phyloP scores from a whole-genome alignment of 768 basidiomycete species.

The Lactarius sanguifluus region DNA sequence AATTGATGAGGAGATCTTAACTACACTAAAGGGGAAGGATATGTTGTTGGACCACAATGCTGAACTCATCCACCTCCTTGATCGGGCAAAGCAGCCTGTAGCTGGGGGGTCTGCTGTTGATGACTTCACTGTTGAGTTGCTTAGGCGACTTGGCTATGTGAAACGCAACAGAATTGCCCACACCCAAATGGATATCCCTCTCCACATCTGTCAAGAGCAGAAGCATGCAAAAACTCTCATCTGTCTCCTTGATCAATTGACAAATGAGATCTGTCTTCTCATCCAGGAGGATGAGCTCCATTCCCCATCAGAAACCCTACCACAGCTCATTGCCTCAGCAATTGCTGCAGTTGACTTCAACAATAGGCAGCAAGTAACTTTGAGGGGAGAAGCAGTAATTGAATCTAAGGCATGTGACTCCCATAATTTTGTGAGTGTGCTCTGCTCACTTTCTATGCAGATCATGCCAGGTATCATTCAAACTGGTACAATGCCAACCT shows the following conservation, averaged over 20 bases:
- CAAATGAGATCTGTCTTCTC: constrained; percentile 15
- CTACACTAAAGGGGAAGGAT: neutral
- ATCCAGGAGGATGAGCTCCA: constrained; percentile 13
- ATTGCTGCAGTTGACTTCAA: neutral
- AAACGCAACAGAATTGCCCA: neutral
- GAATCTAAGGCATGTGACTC: neutral
- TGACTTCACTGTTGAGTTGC: constrained; percentile 13
- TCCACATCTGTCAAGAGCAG: neutral
- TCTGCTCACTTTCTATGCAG: neutral
- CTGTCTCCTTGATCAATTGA: constrained; percentile 11
- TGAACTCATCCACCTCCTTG: neutral
- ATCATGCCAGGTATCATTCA: constrained; percentile 48
- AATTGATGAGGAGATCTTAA: constrained; percentile 2
- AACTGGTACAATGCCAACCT: constrained; percentile 38
- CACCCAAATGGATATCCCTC: neutral
- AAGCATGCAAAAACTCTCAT: neutral
- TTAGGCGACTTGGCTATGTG: constrained; percentile 11
- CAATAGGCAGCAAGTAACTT: neutral
- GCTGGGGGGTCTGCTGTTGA: constrained; percentile 5
- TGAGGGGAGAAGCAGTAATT: neutral
- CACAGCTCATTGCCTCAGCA: neutral
- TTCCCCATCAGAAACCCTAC: too few species aligned
- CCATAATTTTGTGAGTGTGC: neutral
- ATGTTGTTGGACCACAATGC: neutral
- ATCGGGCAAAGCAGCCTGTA: neutral